Percentiles rank a stretch among this genome's conserved stretches.
Conservation (phyloP, 1,139 yeast genomes). For the Diutina scorzettiae region DNA sequence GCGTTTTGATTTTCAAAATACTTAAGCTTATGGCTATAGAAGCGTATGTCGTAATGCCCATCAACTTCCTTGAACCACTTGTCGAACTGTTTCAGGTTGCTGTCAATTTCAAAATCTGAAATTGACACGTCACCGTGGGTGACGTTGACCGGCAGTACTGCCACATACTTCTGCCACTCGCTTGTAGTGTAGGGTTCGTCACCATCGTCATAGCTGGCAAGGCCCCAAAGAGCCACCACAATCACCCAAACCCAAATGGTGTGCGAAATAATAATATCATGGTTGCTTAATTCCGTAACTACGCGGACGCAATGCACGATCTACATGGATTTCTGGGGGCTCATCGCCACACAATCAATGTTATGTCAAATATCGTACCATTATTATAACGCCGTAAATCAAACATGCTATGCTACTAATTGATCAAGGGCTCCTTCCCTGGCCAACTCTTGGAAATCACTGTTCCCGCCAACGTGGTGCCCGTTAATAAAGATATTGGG, state of each 20-base stretch:
- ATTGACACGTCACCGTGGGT: too few relatives aligned
- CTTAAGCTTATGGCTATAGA: neutral
- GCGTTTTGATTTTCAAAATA: neutral
- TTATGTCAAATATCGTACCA: too few relatives aligned
- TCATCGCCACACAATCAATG: too few relatives aligned
- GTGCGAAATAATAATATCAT: too few relatives aligned
- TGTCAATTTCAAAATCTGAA: too few relatives aligned
- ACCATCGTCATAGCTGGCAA: constrained; percentile 1
- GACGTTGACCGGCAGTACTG: neutral
- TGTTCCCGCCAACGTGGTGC: constrained; percentile 14
- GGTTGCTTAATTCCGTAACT: too few relatives aligned
- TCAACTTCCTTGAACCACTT: neutral
- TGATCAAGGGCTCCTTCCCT: neutral
- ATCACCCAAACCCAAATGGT: too few relatives aligned
- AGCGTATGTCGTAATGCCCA: constrained; percentile 1
- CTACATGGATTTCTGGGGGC: too few relatives aligned
- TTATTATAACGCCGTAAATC: neutral
- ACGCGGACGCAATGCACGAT: too few relatives aligned
- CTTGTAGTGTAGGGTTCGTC: neutral
- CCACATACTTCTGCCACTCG: neutral
- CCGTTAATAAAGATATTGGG: constrained; percentile 14
- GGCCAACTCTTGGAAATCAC: constrained; percentile 11
- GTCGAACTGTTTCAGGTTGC: too few relatives aligned
- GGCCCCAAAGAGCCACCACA: neutral
- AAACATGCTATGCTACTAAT: neutral